Evolutionary conservation across 306 rosid species (phyloP), one percentile per base, ranked within the genome.

Genomic region (Casuarina glauca): DNA sequence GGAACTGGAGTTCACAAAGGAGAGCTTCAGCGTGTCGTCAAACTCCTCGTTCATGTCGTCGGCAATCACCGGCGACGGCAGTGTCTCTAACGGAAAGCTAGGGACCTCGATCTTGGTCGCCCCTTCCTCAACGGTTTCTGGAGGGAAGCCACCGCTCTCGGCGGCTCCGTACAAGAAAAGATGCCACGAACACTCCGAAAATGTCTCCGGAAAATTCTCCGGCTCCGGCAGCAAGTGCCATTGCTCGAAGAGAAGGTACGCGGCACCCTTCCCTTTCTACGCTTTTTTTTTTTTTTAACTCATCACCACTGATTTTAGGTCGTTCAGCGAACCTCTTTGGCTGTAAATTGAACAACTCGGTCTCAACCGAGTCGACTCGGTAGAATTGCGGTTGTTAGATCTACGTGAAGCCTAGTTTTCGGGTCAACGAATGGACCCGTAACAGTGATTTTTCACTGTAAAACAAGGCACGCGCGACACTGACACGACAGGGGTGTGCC

Each of bases 31-130:
- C 76, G 93, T 93, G 9, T 89, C 98, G 20, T 93, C 98, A 7
- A 91, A 90, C 80, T 90, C 97, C 2, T 91, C 98, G 44, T 89
- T 93, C 81, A 81, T 89, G 90, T 93, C 98, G 69, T 93, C 98
- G 51, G 97, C 95, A 38, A 87, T 93, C 68, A 93, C 97, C 60
- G 97, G 93, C 2, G 98, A 93, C 81, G 94, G 90, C 36, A 93
- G 97, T 82, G 97, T 93, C 19, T 87, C 97, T 5, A 91, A 93
- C 85, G 98, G 92, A 13, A 91, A 93, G 75, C 88, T 71, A n/a
- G 97, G 94, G 49, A 54, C 89, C 50, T 88, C 96, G 69, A 60
- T 91, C 75, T 88, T 93, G 78, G 17, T 89, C 20, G 6, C 87
- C 0, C 79, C 87, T 39, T 73, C 90, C 0, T 80, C 91, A 0